These are phyloP conservation scores for Annulohypoxylon nitens DNA, from an alignment of 495 filamentous ascomycete genomes.

Conservation along the genomic window DNA sequence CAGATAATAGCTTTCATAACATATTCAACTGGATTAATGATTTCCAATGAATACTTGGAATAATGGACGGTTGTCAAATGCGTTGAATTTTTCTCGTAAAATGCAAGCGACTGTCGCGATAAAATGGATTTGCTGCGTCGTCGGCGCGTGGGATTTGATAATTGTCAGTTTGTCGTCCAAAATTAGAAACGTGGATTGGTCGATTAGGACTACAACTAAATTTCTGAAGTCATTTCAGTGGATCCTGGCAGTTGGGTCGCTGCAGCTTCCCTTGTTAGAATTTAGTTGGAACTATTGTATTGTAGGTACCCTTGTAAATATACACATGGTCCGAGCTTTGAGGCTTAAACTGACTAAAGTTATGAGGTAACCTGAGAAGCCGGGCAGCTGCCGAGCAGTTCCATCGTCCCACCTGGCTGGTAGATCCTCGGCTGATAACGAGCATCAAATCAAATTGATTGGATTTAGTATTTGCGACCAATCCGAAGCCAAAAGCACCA, in stretches of 20 bases:
- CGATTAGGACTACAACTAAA: constrained; percentile 17
- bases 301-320: neutral
- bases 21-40: constrained; percentile 23
- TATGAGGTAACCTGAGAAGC: neutral
- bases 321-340: constrained; percentile 28
- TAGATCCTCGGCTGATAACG: constrained; percentile 35
- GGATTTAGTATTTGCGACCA: constrained; percentile 26
- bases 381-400: neutral
- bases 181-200: constrained; percentile 43
- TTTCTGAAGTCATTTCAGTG: constrained; percentile 39
- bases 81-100: neutral
- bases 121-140: neutral
- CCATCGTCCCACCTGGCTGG: constrained; percentile 16
- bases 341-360: constrained; percentile 17
- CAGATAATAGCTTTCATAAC: constrained; percentile 35
- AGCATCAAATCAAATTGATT: constrained; percentile 34
- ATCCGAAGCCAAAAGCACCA: constrained; percentile 1
- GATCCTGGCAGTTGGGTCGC: constrained; percentile 20
- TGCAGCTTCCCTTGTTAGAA: constrained; percentile 26
- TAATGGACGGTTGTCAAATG: neutral
- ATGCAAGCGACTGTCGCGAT: constrained; percentile 1
- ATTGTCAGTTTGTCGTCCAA: constrained; percentile 21
- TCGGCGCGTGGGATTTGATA: constrained; percentile 29
- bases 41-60: neutral
- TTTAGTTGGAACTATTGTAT: neutral